phyloP scores from a whole-genome alignment of 495 filamentous ascomycete genomes.

The Melanomma pulvis-pyrius region DNA sequence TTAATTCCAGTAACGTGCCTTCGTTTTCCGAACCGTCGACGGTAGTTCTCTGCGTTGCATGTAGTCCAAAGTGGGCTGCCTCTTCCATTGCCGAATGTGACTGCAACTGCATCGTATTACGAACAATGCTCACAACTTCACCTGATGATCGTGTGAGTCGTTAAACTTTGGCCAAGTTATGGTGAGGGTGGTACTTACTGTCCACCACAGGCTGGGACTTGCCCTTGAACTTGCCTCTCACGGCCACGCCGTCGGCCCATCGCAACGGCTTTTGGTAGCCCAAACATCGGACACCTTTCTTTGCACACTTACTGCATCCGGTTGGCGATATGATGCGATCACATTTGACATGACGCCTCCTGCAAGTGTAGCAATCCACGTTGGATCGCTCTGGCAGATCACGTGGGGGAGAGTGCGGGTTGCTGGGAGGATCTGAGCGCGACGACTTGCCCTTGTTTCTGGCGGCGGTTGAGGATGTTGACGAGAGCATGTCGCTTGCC shows the following conservation, averaged over 20 bases:
- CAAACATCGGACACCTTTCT: conserved; percentile 30
- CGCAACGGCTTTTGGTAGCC: conserved; percentile 32
- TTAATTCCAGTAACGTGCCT: conserved; percentile 8
- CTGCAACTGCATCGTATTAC: conserved; percentile 17
- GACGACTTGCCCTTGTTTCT: conserved; percentile 11
- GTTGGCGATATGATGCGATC: conserved; percentile 21
- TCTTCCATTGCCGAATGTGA: conserved; percentile 19
- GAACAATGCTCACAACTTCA: conserved; percentile 23
- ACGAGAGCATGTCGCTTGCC: conserved; percentile 10
- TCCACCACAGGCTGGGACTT: conserved; percentile 30
- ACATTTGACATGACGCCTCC: conserved; percentile 27
- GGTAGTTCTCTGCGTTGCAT: neutral
- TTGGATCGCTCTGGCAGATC: conserved; percentile 17
- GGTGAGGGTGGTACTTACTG: conserved; percentile 14
- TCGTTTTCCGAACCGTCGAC: conserved; percentile 5
- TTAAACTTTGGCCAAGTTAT: neutral
- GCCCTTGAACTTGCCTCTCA: conserved; percentile 28
- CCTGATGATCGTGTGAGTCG: conserved; percentile 1
- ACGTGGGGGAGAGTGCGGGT: neutral
- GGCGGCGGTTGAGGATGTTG: conserved; percentile 5
- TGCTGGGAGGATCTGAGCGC: conserved; percentile 6
- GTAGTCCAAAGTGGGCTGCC: conserved; percentile 14
- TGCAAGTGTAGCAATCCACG: conserved; percentile 29
- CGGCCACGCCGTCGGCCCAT: conserved; percentile 32
- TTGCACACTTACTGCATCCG: conserved; percentile 24